Evolutionary conservation across 2,329 filamentous ascomycete genomes (phyloP), one percentile per base, ranked within the genome.

Genomic region (Ceratocystis lukuohia): DNA sequence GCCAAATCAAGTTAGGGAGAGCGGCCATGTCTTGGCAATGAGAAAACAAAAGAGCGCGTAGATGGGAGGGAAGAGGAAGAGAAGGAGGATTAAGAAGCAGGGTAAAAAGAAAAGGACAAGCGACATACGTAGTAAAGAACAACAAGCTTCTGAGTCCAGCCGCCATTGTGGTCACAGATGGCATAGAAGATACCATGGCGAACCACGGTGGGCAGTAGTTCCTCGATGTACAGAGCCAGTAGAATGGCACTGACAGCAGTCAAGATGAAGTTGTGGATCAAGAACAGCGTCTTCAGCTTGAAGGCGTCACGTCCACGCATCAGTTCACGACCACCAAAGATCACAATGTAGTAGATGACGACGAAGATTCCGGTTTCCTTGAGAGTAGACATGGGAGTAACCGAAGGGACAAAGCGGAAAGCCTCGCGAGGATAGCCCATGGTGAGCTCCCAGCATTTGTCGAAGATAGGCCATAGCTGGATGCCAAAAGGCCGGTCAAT

Each of bases 221-320:
- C 89, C 81, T 97, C 94, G 71, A 91, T 79, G 76, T 95, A 97
- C 71, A 99, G 85, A 66, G 81, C 87, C 73, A 99, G 78, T 64
- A 99, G 83, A 64, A 85, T 80, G 68, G 79, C 88, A 75, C 90
- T 96, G 80, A 96, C 90, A 71, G 84, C 79, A 61, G 93, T 97
- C 74, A 99, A 81, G 80, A 92, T 86, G 73, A 97, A 88, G 83
- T 99, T 99, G 85, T 99, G 93, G 74, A 96, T 83, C 79, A 96
- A 89, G 82, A 97, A 97, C 68, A 94, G 80, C 17, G 53, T 80
- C 80, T 90, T 94, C 74, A 97, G 84, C 82, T 95, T 89, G 80
- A 94, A 88, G 25, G 93, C 82, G 74, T 87, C 82, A 70, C 90
- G 85, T 73, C 88, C 87, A 78, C 90, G 89, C 94, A 99, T 97